These are phyloP conservation scores for Mycosphaerella arachidis DNA, from an alignment of 2,329 filamentous ascomycete genomes.

Conservation along the genomic window DNA sequence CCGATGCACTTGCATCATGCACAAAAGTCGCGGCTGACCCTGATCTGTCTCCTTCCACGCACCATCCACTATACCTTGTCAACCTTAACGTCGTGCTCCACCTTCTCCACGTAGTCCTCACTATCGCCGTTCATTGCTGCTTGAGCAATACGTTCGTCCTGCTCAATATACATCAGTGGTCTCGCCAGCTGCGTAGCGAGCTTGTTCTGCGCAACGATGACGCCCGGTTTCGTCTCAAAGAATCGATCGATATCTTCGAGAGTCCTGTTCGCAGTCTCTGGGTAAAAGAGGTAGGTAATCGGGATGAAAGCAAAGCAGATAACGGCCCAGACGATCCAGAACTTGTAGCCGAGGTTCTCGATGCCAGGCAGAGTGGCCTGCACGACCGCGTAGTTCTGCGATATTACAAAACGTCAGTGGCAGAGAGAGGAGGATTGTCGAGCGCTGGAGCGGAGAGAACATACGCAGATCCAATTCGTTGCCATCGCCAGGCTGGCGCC, in stretches of 20 bases:
- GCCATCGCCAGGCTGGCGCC: conserved; percentile 37
- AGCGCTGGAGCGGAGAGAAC: background rate
- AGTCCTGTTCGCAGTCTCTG: conserved; percentile 49
- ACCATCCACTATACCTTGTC: conserved; percentile 9
- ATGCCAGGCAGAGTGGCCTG: conserved; percentile 30
- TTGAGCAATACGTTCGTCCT: conserved; percentile 19
- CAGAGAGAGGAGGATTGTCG: background rate
- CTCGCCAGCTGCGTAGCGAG: conserved; percentile 20
- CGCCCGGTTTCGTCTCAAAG: conserved; percentile 28
- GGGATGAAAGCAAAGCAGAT: conserved; percentile 52
- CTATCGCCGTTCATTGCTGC: conserved; percentile 4
- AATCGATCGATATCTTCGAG: conserved; percentile 40
- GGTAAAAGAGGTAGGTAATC: conserved; percentile 49
- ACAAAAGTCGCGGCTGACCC: too few species aligned
- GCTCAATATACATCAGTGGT: conserved; percentile 19
- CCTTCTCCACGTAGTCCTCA: conserved; percentile 5
- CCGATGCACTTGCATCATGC: too few species aligned
- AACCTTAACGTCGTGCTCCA: conserved; percentile 16
- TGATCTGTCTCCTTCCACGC: too few species aligned
- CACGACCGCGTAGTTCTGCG: background rate
- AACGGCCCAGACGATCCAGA: conserved; percentile 53
- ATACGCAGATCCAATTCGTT: conserved; percentile 48
- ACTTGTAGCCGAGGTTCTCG: conserved; percentile 48
- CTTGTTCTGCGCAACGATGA: conserved; percentile 18
- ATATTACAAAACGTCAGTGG: background rate